phyloP scores from a whole-genome alignment of 371 early-diverging fungal genomes.

The Lichtheimia ramosa region DNA sequence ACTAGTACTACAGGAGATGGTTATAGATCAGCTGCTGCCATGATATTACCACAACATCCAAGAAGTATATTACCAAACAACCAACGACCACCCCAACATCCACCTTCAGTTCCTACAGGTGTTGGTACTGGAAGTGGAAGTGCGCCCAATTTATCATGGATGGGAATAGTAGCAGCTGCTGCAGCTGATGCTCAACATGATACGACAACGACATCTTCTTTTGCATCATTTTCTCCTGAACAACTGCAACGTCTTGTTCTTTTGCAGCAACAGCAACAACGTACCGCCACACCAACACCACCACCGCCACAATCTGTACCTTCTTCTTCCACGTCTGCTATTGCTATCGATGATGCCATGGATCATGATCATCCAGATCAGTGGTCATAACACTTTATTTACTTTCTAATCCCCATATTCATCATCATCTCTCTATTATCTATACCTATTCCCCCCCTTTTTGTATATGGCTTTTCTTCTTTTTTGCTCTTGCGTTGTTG shows the following conservation, averaged over 20 bases:
- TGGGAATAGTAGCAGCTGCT: conserved; percentile 19
- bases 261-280: conserved; percentile 13
- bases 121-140: conserved; percentile 11
- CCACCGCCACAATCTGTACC: background rate
- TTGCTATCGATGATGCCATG: conserved; percentile 5
- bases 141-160: conserved; percentile 23
- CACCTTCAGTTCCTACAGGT: conserved; percentile 2
- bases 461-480: background rate
- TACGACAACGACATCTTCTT: conserved; percentile 5
- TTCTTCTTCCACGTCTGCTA: background rate
- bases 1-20: conserved; percentile 8
- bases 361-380: conserved; percentile 10
- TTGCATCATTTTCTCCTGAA: conserved; percentile 19
- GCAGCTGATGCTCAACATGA: background rate
- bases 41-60: conserved; percentile 6
- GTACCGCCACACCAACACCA: background rate
- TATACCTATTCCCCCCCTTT: background rate
- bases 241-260: conserved; percentile 21
- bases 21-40: conserved; percentile 6
- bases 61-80: conserved; percentile 15
- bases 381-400: conserved; percentile 3
- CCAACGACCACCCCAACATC: conserved; percentile 17
- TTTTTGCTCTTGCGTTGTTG: no score
- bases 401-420: background rate
- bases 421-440: background rate